phyloP scores from a whole-genome alignment of 148 eudicot species.

The Polygonum maritimum region DNA sequence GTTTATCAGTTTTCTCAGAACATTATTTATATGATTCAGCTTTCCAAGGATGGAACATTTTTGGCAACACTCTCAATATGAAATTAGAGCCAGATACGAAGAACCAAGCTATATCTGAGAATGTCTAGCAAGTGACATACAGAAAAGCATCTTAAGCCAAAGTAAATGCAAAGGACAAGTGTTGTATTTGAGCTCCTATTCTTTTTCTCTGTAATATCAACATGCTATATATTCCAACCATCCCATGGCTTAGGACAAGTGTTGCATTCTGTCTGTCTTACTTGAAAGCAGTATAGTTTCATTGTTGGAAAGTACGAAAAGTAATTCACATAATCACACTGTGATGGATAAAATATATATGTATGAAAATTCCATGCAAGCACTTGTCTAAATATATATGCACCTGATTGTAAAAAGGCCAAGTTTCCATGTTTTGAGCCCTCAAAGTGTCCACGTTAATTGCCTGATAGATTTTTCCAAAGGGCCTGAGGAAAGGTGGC shows the following conservation, averaged over 20 bases:
- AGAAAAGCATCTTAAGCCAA: background rate
- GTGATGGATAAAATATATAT: background rate
- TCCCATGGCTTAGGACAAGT: background rate
- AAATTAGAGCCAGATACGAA: background rate
- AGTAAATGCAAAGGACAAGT: background rate
- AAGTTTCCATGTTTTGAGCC: slow-evolving; percentile 81
- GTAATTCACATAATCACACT: background rate
- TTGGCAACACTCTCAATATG: background rate
- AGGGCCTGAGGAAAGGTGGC: slow-evolving; percentile 62
- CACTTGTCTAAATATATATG: background rate
- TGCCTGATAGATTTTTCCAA: slow-evolving; percentile 58
- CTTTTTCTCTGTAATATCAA: background rate
- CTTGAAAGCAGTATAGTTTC: background rate
- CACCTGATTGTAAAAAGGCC: slow-evolving; percentile 89
- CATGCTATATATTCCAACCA: background rate
- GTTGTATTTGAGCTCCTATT: background rate
- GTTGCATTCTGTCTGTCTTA: background rate
- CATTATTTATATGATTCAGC: background rate
- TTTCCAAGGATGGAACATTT: background rate
- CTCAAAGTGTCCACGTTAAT: slow-evolving; percentile 71
- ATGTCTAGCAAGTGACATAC: background rate
- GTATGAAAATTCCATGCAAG: background rate
- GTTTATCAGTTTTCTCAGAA: background rate
- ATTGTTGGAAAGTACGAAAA: background rate
- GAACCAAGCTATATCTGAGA: background rate